Evolutionary conservation across 352 stramenopile genomes (phyloP).

Genomic region (Globisporangium perplexum): DNA sequence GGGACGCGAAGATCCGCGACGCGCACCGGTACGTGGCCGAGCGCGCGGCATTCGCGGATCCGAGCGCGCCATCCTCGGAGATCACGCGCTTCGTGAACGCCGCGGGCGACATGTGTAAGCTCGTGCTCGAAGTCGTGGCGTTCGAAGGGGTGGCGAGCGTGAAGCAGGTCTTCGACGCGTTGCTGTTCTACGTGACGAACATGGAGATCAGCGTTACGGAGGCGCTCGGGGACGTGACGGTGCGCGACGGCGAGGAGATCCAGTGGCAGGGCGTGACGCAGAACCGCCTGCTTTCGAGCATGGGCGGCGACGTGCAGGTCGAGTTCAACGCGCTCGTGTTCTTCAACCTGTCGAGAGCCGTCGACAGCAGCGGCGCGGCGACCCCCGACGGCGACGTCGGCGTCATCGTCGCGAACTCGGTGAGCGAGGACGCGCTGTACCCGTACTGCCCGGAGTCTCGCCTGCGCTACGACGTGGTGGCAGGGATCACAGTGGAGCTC

Average conservation of each 20-base stretch:
- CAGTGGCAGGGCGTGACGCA: background rate
- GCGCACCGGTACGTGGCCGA: background rate
- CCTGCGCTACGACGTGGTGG: background rate
- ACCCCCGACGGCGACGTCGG: background rate
- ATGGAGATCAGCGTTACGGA: conserved; percentile 7
- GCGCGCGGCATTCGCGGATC: background rate
- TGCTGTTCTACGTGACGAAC: conserved; percentile 1
- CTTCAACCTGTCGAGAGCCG: background rate
- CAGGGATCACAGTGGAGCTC: background rate
- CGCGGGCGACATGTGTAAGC: background rate
- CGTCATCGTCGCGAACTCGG: background rate
- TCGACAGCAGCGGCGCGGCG: background rate
- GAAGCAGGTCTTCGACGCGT: conserved; percentile 1
- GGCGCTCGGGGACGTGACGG: background rate
- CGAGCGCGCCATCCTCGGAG: background rate
- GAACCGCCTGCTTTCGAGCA: conserved; percentile 1
- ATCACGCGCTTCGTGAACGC: background rate
- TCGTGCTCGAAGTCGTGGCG: background rate
- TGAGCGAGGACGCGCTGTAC: background rate
- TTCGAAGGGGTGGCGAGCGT: background rate
- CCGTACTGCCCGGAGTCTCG: background rate
- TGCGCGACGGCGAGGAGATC: background rate
- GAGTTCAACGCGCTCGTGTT: conserved; percentile 3
- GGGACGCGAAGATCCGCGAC: background rate
- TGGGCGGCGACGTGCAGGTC: background rate